phyloP scores from a whole-genome alignment of 768 basidiomycete genomes.

The Tricholoma bakamatsutake region DNA sequence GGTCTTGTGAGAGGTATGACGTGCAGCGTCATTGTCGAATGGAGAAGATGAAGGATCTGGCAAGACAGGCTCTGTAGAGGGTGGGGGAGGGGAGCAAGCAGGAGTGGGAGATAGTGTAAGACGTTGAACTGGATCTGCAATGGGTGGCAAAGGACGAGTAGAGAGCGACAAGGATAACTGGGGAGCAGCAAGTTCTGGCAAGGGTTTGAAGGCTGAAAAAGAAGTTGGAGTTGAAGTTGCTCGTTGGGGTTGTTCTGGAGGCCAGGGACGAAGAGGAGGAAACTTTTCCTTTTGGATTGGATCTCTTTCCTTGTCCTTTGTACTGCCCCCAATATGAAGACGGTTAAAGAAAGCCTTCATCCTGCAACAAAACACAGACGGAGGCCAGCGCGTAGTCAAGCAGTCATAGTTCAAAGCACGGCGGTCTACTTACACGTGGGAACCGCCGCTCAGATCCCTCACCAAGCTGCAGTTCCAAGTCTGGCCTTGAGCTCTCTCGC shows the following conservation, averaged over 20 bases:
- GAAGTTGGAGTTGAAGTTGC: constrained; percentile 40
- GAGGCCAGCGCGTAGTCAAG: no score
- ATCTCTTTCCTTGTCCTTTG: constrained; percentile 62
- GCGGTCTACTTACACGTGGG: background rate
- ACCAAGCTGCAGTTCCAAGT: no score
- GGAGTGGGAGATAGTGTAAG: constrained; percentile 10
- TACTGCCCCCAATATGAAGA: constrained; percentile 58
- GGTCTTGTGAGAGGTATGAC: constrained; percentile 30
- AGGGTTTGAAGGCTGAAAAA: constrained; percentile 56
- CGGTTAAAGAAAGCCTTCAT: constrained; percentile 87
- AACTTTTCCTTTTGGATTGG: constrained; percentile 53
- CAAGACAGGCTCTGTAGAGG: constrained; percentile 20
- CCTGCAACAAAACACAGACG: background rate
- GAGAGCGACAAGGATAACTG: constrained; percentile 27
- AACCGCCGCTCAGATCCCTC: no score
- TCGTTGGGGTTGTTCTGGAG: constrained; percentile 39
- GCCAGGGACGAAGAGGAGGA: constrained; percentile 67
- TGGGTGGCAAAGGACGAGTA: constrained; percentile 23
- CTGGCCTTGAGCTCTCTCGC: constrained; percentile 64
- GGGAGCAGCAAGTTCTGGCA: constrained; percentile 56
- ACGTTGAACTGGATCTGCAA: constrained; percentile 10
- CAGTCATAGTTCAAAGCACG: background rate
- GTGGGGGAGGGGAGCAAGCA: constrained; percentile 29
- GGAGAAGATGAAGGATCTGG: constrained; percentile 20
- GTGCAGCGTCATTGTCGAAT: constrained; percentile 18